phyloP scores from a whole-genome alignment of 2,329 filamentous ascomycete genomes.

The Conoideocrella luteorostrata region DNA sequence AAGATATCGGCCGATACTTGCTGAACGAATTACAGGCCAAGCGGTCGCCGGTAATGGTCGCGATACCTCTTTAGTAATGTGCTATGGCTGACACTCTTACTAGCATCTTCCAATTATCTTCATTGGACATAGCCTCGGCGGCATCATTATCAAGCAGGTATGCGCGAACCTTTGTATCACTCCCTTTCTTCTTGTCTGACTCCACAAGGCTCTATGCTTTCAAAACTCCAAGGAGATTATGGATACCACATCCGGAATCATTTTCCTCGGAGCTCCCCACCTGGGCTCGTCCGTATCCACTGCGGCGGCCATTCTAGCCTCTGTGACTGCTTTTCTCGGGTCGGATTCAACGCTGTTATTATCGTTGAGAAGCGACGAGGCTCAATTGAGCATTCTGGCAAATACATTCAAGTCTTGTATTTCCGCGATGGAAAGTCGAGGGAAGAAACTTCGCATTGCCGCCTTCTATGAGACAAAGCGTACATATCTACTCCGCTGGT shows the following conservation, averaged over 20 bases:
- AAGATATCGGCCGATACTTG: background rate
- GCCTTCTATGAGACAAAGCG: background rate
- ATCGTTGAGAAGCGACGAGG: background rate
- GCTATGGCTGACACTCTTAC: background rate
- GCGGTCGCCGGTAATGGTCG: constrained; percentile 16
- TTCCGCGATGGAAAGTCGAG: background rate
- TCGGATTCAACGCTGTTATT: background rate
- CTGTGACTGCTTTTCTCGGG: background rate
- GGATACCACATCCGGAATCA: background rate
- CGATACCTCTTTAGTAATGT: constrained; percentile 13
- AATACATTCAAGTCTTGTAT: background rate
- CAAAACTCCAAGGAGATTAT: background rate
- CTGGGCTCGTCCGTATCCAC: background rate
- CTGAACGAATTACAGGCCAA: background rate
- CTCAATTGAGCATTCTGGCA: background rate
- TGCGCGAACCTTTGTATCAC: background rate
- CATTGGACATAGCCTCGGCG: background rate
- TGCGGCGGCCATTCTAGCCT: background rate
- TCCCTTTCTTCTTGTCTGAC: background rate
- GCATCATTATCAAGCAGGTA: background rate
- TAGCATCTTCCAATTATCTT: constrained; percentile 5
- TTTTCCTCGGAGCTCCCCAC: background rate
- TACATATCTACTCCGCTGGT: background rate
- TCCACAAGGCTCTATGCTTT: constrained; percentile 8
- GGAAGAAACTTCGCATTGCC: background rate